Base-by-base conservation (phyloP, 371 early-diverging fungal genomes). In the Nematocida sp. region DNA sequence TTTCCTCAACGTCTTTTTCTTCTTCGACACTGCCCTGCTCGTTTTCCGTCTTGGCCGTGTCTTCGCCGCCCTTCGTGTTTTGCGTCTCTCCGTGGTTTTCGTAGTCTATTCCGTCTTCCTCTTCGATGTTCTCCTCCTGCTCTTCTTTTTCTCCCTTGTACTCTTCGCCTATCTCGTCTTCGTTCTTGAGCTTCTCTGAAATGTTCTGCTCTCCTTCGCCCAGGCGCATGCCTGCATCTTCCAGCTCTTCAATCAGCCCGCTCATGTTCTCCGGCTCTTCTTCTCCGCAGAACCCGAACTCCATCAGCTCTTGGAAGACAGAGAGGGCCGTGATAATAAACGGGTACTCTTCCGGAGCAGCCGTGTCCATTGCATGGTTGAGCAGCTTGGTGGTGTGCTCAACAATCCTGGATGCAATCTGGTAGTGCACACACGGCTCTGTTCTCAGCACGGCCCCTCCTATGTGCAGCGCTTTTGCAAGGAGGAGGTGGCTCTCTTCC, bases 171-270 rank as follows among this genome's bases (percentile, higher is more conserved):
- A 80, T 60, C 46, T 76, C 76, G 58, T 77, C 79, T 36, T 79
- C 78, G 34, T 67, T 64, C 36, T 78, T 65, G 0, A 80, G 66
- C 37, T 80, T 58, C 32, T 80, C 80, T 43, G 76, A 76, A 13
- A 77, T 67, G 43, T 80, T 80, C 46, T 76, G 62, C 56, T 77
- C 76, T 13, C 80, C 80, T 51, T 70, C 63, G 11, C 80, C 80
- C 11, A 70, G 74, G 37, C 74, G 74, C 74, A 70, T 70, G 8
- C 74, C 74, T 29, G 74, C 74, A 21, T 70, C 74, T 27, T 70
- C 74, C 15, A 70, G 74, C 34, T 70, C 74, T 25, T 70, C 74
- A 23, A 70, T 70, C 13, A 70, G 46, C n/a, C 46, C 58, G 8
- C 53, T 32, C 13, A 57, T 17, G n/a, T 32, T 52, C 23, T 63